Conservation (phyloP, 306 rosid genomes). For the Cucumis melo region DNA sequence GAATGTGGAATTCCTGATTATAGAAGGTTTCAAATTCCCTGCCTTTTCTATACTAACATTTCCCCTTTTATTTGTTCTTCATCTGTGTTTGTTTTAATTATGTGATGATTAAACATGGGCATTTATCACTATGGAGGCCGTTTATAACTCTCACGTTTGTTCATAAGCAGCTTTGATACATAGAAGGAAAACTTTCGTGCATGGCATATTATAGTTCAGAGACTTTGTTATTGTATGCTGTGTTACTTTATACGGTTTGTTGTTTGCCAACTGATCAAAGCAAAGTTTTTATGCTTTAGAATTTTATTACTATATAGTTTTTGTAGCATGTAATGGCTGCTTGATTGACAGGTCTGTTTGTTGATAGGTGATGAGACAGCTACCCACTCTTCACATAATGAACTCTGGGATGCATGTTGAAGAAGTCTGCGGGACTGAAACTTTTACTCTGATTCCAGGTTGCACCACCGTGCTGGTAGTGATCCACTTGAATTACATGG, state of each 20-base stretch:
- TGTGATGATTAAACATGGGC: no score
- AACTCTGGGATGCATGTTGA: conserved; percentile 5
- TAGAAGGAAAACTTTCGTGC: not conserved
- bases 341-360: not conserved
- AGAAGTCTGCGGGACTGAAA: conserved; percentile 14
- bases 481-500: conserved; percentile 91
- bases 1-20: no score
- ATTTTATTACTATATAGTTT: not conserved
- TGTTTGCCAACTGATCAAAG: not conserved
- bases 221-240: not conserved
- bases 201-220: not conserved
- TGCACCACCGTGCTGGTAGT: conserved; percentile 95
- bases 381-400: conserved; percentile 7
- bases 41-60: no score
- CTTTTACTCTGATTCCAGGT: conserved; percentile 33
- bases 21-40: no score
- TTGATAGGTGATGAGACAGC: conserved; percentile 34
- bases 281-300: not conserved
- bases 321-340: not conserved
- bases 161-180: not conserved
- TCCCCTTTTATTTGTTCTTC: no score
- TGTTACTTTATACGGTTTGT: not conserved
- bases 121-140: no score
- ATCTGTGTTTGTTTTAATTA: no score
- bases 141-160: no score